Base-by-base conservation (phyloP, 805 yeast genomes). In the Candida incommunis region DNA sequence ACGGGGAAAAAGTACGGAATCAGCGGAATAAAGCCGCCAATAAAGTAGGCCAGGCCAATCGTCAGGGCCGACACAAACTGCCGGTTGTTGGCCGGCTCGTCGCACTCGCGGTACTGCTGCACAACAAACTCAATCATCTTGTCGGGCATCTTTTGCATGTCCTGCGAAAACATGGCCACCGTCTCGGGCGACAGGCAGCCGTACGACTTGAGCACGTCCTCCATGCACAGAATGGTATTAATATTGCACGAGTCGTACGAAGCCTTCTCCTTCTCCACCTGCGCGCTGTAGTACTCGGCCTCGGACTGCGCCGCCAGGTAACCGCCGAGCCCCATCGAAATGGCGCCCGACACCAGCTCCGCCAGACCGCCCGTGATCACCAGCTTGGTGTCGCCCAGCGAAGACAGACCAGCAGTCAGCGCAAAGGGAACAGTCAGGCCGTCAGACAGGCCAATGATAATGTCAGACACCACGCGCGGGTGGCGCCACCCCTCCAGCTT, bases 361-460 rank as follows among this genome's bases (percentile, higher is more conserved):
- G 97, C 97, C 74, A 90, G 76, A 22, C 97, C 98, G 71, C 97
- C 98, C 23, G 97, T 87, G 49, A 90, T 87, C 43, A 90, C 98
- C 51, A 90, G 73, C 61, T 76, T 82, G 16, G 95, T 69, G 61
- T 85, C 83, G 44, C 98, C 98, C 44, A 90, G 72, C 1, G 94
- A 80, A 1, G 95, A 82, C 46, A 90, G 72, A 42, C 97, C 98
- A 0, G 98, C 97, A 1, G 97, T 92, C 54, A 92, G 72, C 1
- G 98, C 98, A 70, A 90, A 90, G n/a, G 98, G 98, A 35, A 90
- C 98, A 0, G 97, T 90, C 52, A 90, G 72, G 3, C 98, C 98
- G 61, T 90, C 98, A 27, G 92, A 80, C 43, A 90, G 74, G 3
- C 98, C 98, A 58, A 90, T 90, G 53, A 90, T 86, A 46, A 84